phyloP scores from a whole-genome alignment of 805 yeast species.

The Metschnikowia baotianmanensis region DNA sequence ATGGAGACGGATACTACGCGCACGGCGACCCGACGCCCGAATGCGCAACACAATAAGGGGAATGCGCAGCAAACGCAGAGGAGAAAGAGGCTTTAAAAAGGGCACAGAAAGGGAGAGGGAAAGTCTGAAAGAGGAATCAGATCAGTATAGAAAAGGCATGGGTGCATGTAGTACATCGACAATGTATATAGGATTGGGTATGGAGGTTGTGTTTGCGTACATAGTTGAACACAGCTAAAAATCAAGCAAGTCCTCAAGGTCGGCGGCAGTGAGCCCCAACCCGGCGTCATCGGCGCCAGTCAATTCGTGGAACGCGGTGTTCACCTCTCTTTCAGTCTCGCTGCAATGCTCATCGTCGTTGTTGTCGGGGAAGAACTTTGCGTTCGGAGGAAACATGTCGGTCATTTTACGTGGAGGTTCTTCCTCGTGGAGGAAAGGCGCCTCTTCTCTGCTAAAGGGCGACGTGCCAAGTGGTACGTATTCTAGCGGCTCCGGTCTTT shows the following conservation, averaged over 20 bases:
- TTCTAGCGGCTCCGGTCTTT: conserved; percentile 22
- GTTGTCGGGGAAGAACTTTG: conserved; percentile 20
- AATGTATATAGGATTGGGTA: conserved; percentile 5
- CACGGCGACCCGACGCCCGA: conserved; percentile 28
- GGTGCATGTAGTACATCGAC: neutral
- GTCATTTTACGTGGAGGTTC: conserved; percentile 19
- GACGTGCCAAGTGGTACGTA: conserved; percentile 12
- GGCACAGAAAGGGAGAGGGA: no score
- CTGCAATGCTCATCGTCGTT: conserved; percentile 12
- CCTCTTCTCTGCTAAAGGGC: conserved; percentile 29
- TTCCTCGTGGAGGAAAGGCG: conserved; percentile 25
- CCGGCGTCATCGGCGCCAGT: conserved; percentile 13
- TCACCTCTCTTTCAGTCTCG: conserved; percentile 9
- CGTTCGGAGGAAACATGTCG: conserved; percentile 20
- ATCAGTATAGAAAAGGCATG: no score
- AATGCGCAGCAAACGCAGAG: no score
- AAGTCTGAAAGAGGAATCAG: neutral
- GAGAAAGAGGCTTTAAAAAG: no score
- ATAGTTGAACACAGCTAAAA: conserved; percentile 17
- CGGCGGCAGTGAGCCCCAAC: conserved; percentile 34
- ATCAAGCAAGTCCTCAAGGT: conserved; percentile 37
- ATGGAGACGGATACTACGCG: conserved; percentile 15
- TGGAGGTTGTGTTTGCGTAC: conserved; percentile 2
- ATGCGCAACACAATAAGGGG: conserved; percentile 32
- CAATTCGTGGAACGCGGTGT: conserved; percentile 5